Percentiles rank a stretch among this genome's conserved stretches.
phyloP scores from a whole-genome alignment of 106 monocot genomes.

The Alisma plantagoaquatica region DNA sequence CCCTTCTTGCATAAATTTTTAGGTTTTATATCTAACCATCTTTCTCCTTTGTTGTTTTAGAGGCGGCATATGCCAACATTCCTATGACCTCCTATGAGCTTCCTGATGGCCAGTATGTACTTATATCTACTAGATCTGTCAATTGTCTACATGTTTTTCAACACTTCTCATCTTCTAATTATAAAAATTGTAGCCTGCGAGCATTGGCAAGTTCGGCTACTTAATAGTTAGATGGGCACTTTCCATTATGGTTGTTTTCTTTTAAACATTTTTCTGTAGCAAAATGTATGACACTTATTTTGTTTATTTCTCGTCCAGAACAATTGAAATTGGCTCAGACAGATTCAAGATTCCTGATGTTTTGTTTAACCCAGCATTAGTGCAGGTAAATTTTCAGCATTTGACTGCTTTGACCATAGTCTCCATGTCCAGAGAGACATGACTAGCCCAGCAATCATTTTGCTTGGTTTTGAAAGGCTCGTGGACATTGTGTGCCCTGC shows the following conservation, averaged over 20 bases:
- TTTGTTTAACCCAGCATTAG: conserved; percentile 88
- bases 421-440: too few species aligned
- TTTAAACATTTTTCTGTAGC: background rate
- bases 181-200: too few species aligned
- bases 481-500: too few species aligned
- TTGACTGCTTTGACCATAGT: too few species aligned
- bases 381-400: conserved; percentile 42
- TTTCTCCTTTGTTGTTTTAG: too few species aligned
- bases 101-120: conserved; percentile 92
- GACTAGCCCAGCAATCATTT: too few species aligned
- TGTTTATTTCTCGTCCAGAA: conserved; percentile 35
- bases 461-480: too few species aligned
- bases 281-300: background rate
- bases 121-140: background rate
- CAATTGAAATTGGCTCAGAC: conserved; percentile 93
- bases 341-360: conserved; percentile 95
- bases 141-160: background rate
- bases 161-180: background rate
- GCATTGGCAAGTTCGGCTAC: too few species aligned
- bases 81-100: conserved; percentile 90
- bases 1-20: too few species aligned
- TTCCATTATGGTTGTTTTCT: too few species aligned
- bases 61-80: conserved; percentile 75
- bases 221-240: too few species aligned
- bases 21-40: too few species aligned